Base-by-base conservation (phyloP, 192 early-diverging fungal species). In the Polychytrium aggregatum region DNA sequence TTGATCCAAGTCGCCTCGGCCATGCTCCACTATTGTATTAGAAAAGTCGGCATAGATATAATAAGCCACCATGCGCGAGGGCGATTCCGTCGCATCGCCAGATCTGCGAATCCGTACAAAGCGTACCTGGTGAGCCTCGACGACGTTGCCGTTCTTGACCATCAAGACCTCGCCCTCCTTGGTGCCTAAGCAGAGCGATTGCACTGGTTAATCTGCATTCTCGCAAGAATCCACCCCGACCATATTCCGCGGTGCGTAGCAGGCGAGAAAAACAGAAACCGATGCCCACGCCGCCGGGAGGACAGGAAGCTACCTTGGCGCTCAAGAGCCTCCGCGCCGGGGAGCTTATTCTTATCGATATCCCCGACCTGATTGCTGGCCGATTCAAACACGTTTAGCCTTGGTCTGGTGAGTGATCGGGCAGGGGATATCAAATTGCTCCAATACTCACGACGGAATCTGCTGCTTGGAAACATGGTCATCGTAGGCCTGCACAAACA, bases 161-260 rank as follows among this genome's bases (percentile, higher is more conserved):
- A 97, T 94, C n/a, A 83, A 64, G 0, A 90, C 79, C 53, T 99
- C 83, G 38, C 85, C 81, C 52, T 94, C 87, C 34, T 85, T 83
- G 27, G 52, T 64, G 22, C 88, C 87, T 60, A 27, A 33, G 17
- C 4, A n/a, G n/a, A n/a, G n/a, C n/a, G n/a, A n/a, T n/a, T n/a
- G n/a, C n/a, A n/a, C n/a, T n/a, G n/a, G n/a, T n/a, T n/a, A n/a
- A n/a, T n/a, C n/a, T n/a, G n/a, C n/a, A n/a, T n/a, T n/a, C n/a
- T n/a, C n/a, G n/a, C n/a, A n/a, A n/a, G n/a, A n/a, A n/a, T n/a
- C n/a, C n/a, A n/a, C n/a, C n/a, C n/a, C n/a, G n/a, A n/a, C n/a
- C n/a, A n/a, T n/a, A n/a, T n/a, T n/a, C n/a, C n/a, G n/a, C n/a
- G n/a, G n/a, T n/a, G n/a, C n/a, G n/a, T n/a, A n/a, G n/a, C n/a